These are phyloP conservation scores for Ceratocystis papillata DNA, from an alignment of 2,329 filamentous ascomycete species.

Conservation along the genomic window DNA sequence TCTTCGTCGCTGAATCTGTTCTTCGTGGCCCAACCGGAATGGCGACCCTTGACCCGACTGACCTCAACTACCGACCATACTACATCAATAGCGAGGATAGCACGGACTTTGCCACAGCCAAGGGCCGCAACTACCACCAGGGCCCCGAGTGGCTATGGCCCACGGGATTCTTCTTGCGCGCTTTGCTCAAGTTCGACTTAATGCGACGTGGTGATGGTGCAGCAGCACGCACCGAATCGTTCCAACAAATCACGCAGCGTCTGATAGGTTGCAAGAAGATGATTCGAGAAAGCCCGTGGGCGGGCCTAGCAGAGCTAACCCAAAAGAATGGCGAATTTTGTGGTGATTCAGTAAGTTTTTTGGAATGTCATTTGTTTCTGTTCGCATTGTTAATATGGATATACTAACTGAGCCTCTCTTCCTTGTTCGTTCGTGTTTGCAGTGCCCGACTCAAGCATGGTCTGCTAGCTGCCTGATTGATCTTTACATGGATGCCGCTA, in stretches of 20 bases:
- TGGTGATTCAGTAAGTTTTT: constrained; percentile 64
- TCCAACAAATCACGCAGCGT: constrained; percentile 84
- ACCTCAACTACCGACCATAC: constrained; percentile 87
- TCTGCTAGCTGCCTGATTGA: constrained; percentile 90
- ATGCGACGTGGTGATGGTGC: constrained; percentile 45
- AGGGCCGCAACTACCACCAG: constrained; percentile 95
- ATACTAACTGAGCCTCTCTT: not conserved
- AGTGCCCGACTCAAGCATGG: constrained; percentile 95
- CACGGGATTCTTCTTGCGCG: constrained; percentile 86
- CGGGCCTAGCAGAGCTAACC: constrained; percentile 82
- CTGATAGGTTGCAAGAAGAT: constrained; percentile 75
- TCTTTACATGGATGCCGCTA: constrained; percentile 80
- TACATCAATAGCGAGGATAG: constrained; percentile 94
- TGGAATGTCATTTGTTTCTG: constrained; percentile 22
- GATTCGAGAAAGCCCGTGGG: constrained; percentile 73
- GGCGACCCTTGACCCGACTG: constrained; percentile 85
- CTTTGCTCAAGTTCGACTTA: constrained; percentile 82
- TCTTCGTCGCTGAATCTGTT: constrained; percentile 66
- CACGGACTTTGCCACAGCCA: constrained; percentile 78
- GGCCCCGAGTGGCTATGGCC: constrained; percentile 98
- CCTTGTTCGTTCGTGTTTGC: constrained; percentile 15
- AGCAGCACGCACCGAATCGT: constrained; percentile 58
- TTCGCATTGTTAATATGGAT: constrained; percentile 24
- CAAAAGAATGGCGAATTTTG: constrained; percentile 80
- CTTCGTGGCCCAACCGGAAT: constrained; percentile 85